These are phyloP conservation scores for Abrus pulchellus DNA, from an alignment of 306 rosid species.

Conservation along the genomic window DNA sequence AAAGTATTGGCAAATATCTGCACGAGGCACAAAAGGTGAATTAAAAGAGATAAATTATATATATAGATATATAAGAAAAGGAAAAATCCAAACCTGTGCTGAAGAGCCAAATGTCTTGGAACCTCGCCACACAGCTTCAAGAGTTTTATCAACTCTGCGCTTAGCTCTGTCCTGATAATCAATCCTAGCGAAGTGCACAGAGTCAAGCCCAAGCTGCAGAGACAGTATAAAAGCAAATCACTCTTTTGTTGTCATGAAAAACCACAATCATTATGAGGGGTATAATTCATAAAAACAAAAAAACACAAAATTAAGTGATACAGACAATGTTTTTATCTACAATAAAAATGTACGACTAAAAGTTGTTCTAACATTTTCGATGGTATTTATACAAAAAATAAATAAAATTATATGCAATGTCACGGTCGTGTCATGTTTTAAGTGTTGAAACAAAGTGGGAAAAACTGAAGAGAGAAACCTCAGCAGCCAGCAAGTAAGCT, in stretches of 20 bases:
- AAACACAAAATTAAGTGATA: too few relatives aligned
- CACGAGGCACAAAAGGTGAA: background rate
- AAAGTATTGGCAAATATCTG: conserved; percentile 15
- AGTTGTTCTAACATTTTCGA: too few relatives aligned
- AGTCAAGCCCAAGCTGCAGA: conserved; percentile 16
- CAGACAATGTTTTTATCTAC: too few relatives aligned
- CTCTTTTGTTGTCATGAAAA: background rate
- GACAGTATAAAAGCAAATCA: background rate
- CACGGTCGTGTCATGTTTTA: too few relatives aligned
- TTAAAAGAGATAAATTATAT: background rate
- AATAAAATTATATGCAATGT: too few relatives aligned
- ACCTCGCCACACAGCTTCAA: conserved; percentile 11
- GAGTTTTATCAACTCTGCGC: background rate
- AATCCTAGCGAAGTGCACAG: conserved; percentile 20
- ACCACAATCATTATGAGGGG: background rate
- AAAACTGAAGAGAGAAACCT: background rate
- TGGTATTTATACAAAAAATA: too few relatives aligned
- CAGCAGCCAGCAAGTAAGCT: conserved; percentile 2
- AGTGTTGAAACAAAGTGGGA: background rate
- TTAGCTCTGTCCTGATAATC: conserved; percentile 20
- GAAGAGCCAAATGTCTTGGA: conserved; percentile 18
- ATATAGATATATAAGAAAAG: too few relatives aligned
- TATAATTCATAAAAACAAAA: background rate
- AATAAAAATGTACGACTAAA: too few relatives aligned
- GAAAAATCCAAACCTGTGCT: background rate